Base-by-base conservation (phyloP, 345 rosid genomes). In the Chamaenerion angustifolium region DNA sequence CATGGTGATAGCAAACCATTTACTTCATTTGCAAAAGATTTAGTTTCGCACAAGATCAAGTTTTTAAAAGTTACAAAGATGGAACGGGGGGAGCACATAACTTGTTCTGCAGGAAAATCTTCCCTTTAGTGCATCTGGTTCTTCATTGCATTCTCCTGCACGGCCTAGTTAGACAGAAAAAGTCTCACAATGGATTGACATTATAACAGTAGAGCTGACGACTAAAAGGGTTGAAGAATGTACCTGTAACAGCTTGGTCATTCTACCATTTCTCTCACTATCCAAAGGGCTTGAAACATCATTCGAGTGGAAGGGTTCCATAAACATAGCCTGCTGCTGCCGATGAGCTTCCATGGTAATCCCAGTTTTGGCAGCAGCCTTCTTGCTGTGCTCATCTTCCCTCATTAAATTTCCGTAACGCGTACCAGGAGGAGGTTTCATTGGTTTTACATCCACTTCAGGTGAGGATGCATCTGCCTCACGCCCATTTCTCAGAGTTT, bases 211-310 rank as follows among this genome's bases (percentile, higher is more conserved):
- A 11, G 17, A 52, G 5, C 19, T 40, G 21, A 1, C 10, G 25
- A 23, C 51, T 44, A 55, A 10, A 31, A 51, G 52, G n/a, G 42
- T 49, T 40, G 37, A n/a, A 51, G 23, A 43, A 8, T 25, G 14
- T 71, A 92, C 98, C 96, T 81, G 87, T 67, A 92, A 71, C 19
- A 87, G 83, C 64, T 87, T 82, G 6, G 93, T 84, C 95, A 86
- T 80, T 62, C 75, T 83, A 35, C 87, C 95, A 55, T n/a, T n/a
- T n/a, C 79, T 77, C 35, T 67, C 76, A 56, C 70, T 74, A 43
- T 76, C 79, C 56, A 72, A 16, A 13, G 81, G 79, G 56, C 62
- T 76, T 7, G 79, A 55, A 45, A 64, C 45, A 61, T 68, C 62
- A 21, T 54, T 71, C 46, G 85, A 60, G 31, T 75, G 82, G 61